Evolutionary conservation across 225 moss, liverwort and hornwort genomes (phyloP).

Genomic region (Bryoerythrophyllum caledonicum): DNA sequence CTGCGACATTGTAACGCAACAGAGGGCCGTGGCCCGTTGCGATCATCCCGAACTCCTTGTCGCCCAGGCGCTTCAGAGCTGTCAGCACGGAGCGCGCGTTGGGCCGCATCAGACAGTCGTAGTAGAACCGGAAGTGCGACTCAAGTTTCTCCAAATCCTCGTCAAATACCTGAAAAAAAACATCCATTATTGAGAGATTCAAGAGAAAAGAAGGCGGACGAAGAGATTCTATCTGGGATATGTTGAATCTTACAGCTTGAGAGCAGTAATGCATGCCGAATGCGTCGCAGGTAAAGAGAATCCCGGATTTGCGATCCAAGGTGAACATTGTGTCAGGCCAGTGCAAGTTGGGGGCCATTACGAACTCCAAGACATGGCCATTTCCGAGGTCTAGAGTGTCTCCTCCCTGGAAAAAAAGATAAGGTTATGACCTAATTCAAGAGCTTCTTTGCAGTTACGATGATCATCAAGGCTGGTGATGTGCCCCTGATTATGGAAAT

Average conservation of each 20-base stretch:
- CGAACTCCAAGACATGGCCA: constrained; percentile 87
- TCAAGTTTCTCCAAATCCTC: constrained; percentile 69
- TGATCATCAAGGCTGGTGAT: too few species aligned
- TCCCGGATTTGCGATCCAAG: constrained; percentile 70
- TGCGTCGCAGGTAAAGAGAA: constrained; percentile 89
- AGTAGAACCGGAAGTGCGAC: constrained; percentile 88
- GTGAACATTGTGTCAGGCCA: constrained; percentile 99
- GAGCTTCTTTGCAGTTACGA: too few species aligned
- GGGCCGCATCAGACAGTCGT: constrained; percentile 95
- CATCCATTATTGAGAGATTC: too few species aligned
- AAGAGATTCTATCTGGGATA: too few species aligned
- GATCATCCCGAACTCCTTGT: constrained; percentile 69
- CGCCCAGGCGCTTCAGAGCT: constrained; percentile 74
- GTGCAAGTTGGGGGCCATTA: constrained; percentile 96
- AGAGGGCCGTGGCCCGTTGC: constrained; percentile 88
- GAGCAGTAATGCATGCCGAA: constrained; percentile 95
- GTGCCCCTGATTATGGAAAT: too few species aligned
- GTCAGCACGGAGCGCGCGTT: constrained; percentile 82
- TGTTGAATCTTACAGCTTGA: constrained; percentile 48
- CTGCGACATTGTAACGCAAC: constrained; percentile 74
- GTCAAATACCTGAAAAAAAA: constrained; percentile 63
- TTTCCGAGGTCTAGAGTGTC: constrained; percentile 86
- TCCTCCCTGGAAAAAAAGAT: constrained; percentile 51
- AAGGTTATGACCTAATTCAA: too few species aligned
- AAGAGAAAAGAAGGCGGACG: not conserved